phyloP scores from a whole-genome alignment of 495 filamentous ascomycete genomes.

The Neurospora sublineolata region DNA sequence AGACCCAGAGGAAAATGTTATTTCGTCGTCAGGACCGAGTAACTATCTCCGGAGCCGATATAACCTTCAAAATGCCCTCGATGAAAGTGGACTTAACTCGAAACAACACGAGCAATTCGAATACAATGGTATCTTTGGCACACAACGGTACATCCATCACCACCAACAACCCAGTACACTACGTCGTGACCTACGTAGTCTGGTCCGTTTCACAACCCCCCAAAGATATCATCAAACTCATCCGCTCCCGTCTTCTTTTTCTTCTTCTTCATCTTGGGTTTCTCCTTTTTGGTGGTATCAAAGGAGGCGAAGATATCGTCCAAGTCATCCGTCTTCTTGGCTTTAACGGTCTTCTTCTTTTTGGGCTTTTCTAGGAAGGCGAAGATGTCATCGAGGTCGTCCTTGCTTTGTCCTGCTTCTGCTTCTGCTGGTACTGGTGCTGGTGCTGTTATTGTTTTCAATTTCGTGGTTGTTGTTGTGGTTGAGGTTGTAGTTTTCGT shows the following conservation, averaged over 20 bases:
- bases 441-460: conserved; percentile 1
- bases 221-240: conserved; percentile 26
- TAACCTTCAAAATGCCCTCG: too few species aligned
- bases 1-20: neutral
- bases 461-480: neutral
- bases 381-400: neutral
- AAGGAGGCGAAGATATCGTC: conserved; percentile 24
- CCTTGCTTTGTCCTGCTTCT: neutral
- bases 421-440: neutral
- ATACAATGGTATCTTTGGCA: too few species aligned
- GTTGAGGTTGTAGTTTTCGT: neutral
- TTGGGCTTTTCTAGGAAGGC: neutral
- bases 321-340: conserved; percentile 18
- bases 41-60: too few species aligned
- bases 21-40: too few species aligned
- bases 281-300: neutral
- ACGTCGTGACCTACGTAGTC: neutral
- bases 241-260: conserved; percentile 10
- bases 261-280: conserved; percentile 17
- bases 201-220: conserved; percentile 1
- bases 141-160: neutral
- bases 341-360: conserved; percentile 1
- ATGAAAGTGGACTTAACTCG: neutral
- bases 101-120: neutral
- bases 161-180: neutral